Evolutionary conservation across 495 filamentous ascomycete genomes (phyloP).

Genomic region (Parathielavia hyrcaniae): DNA sequence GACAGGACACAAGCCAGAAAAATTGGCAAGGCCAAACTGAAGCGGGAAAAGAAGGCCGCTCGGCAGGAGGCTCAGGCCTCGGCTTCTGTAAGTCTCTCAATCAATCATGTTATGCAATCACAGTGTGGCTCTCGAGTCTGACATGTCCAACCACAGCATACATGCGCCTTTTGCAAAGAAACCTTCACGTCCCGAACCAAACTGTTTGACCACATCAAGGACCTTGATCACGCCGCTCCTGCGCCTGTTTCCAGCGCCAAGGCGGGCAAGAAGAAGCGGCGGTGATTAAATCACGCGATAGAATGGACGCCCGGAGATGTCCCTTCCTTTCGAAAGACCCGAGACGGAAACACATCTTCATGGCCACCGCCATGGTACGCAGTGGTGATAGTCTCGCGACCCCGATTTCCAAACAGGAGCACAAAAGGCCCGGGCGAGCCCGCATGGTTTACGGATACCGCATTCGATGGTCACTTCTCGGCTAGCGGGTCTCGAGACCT

Average conservation of each 20-base stretch:
- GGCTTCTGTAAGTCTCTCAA: constrained; percentile 30
- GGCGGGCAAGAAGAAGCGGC: constrained; percentile 23
- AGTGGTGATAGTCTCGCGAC: neutral
- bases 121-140: neutral
- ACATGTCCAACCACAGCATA: constrained; percentile 30
- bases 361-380: neutral
- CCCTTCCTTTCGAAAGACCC: neutral
- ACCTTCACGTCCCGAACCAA: constrained; percentile 64
- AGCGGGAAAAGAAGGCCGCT: constrained; percentile 73
- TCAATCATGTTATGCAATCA: neutral
- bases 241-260: constrained; percentile 17
- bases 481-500: neutral
- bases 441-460: neutral
- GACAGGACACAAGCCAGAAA: constrained; percentile 40
- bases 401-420: neutral
- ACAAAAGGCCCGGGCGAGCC: neutral
- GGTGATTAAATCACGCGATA: neutral
- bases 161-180: constrained; percentile 58
- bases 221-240: constrained; percentile 35
- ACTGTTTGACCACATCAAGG: constrained; percentile 70
- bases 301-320: neutral
- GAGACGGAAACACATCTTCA: neutral
- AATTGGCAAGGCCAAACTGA: constrained; percentile 82
- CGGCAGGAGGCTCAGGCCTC: constrained; percentile 41
- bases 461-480: neutral